These are phyloP conservation scores for Capsicum baccatum DNA, from an alignment of 257 asterid genomes.

Conservation along the genomic window DNA sequence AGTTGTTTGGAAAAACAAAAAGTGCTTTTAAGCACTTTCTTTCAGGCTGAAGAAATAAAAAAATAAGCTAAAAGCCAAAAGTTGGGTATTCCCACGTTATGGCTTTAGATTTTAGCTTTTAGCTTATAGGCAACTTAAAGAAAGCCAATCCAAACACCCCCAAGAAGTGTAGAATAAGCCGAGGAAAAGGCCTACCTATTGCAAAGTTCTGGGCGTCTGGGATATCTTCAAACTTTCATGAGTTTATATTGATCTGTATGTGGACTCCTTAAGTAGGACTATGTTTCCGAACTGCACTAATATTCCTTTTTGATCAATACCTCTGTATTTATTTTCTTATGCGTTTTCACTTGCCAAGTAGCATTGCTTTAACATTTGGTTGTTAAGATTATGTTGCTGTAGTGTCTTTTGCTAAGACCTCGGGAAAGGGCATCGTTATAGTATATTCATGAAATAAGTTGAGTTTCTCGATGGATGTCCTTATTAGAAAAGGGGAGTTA, in stretches of 20 bases:
- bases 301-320: constrained; percentile 2
- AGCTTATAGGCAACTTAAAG: too few species aligned
- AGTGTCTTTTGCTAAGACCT: constrained; percentile 18
- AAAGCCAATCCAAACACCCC: too few species aligned
- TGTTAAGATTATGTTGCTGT: not conserved
- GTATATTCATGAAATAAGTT: not conserved
- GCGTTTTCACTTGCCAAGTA: constrained; percentile 6
- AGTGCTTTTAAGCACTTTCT: too few species aligned
- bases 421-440: not conserved
- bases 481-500: not conserved
- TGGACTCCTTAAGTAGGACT: constrained; percentile 12
- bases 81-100: too few species aligned
- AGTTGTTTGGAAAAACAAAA: too few species aligned
- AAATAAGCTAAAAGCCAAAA: too few species aligned
- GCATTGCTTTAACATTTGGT: constrained; percentile 12
- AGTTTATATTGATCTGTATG: not conserved
- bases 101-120: too few species aligned
- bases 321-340: constrained; percentile 9
- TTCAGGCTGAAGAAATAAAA: too few species aligned
- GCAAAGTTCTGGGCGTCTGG: constrained; percentile 4
- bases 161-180: constrained; percentile 6
- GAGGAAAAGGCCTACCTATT: not conserved
- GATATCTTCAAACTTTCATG: not conserved
- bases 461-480: not conserved
- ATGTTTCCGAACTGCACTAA: not conserved